A percentile compares a stretch with the other conserved stretches of the same genome.
These are phyloP conservation scores for Oryza coarctata DNA, from an alignment of 176 grass and related monocot genomes.

Conservation along the genomic window DNA sequence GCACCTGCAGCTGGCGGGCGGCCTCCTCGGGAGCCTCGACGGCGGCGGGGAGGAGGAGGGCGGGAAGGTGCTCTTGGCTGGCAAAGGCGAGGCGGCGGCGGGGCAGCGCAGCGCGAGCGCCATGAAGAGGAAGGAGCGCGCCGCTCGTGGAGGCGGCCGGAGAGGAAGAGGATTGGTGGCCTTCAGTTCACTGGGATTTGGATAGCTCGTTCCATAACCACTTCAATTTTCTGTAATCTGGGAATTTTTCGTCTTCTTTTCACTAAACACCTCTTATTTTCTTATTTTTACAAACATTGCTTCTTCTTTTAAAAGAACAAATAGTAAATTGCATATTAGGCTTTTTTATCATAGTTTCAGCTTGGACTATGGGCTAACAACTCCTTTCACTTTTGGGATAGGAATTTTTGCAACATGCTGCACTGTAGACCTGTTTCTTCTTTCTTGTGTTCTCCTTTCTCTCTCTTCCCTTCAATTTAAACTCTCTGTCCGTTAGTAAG, in stretches of 20 bases:
- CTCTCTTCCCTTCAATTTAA: too few relatives aligned
- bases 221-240: not conserved
- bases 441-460: too few relatives aligned
- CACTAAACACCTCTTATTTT: not conserved
- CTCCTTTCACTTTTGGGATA: too few relatives aligned
- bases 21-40: conserved; percentile 5
- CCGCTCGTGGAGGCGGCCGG: not conserved
- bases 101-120: conserved; percentile 35
- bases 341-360: too few relatives aligned
- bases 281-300: not conserved
- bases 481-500: too few relatives aligned
- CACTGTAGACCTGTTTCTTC: too few relatives aligned
- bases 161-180: not conserved
- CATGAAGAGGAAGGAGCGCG: conserved; percentile 1
- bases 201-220: not conserved
- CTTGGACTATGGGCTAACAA: too few relatives aligned
- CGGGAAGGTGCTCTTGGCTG: conserved; percentile 16
- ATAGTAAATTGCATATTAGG: too few relatives aligned
- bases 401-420: too few relatives aligned
- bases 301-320: too few relatives aligned
- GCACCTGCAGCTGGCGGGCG: conserved; percentile 21
- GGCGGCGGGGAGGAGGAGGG: conserved; percentile 6
- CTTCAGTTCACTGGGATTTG: not conserved
- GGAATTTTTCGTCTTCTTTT: not conserved
- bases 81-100: not conserved